These are phyloP conservation scores for Cicer pinnatifidum DNA, from an alignment of 306 rosid genomes.

Conservation along the genomic window DNA sequence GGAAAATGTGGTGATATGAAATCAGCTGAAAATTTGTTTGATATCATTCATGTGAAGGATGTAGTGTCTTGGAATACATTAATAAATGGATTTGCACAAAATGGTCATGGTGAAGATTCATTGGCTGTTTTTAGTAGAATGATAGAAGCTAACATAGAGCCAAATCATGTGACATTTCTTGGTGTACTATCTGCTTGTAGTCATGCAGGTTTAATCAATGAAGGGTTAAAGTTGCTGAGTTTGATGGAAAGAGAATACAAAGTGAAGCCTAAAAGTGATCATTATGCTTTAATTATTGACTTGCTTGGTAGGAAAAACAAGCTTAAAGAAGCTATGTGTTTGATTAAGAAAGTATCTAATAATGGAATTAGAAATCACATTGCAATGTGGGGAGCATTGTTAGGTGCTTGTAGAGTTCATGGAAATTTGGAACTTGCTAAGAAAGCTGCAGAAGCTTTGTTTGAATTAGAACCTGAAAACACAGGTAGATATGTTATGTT, in stretches of 20 bases:
- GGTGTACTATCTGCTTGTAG: slow-evolving; percentile 63
- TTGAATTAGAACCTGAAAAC: slow-evolving; percentile 63
- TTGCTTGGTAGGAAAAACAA: slow-evolving; percentile 69
- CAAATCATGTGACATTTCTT: slow-evolving; percentile 68
- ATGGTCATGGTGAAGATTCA: slow-evolving; percentile 58
- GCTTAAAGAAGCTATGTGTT: slow-evolving; percentile 55
- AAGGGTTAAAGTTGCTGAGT: slow-evolving; percentile 56
- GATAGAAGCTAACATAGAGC: slow-evolving; percentile 58
- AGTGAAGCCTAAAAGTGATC: slow-evolving; percentile 55
- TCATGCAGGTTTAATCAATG: slow-evolving; percentile 60
- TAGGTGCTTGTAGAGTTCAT: slow-evolving; percentile 65
- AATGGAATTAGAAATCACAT: slow-evolving; percentile 47
- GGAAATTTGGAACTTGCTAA: slow-evolving; percentile 58
- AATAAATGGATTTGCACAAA: slow-evolving; percentile 63
- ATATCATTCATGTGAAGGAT: slow-evolving; percentile 50
- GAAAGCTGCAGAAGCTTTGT: slow-evolving; percentile 62
- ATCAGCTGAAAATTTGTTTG: slow-evolving; percentile 59
- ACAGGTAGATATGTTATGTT: slow-evolving; percentile 70
- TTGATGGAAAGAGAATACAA: slow-evolving; percentile 55
- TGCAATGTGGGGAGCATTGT: slow-evolving; percentile 68
- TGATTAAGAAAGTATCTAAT: slow-evolving; percentile 50
- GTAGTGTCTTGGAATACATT: slow-evolving; percentile 60
- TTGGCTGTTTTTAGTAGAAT: slow-evolving; percentile 55
- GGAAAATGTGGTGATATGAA: slow-evolving; percentile 63
- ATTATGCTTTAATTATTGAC: slow-evolving; percentile 65